A percentile compares a stretch with the other conserved stretches of the same genome.
These are phyloP conservation scores for Pneumocystis sp. DNA, from an alignment of 1,139 yeast species.

Conservation along the genomic window DNA sequence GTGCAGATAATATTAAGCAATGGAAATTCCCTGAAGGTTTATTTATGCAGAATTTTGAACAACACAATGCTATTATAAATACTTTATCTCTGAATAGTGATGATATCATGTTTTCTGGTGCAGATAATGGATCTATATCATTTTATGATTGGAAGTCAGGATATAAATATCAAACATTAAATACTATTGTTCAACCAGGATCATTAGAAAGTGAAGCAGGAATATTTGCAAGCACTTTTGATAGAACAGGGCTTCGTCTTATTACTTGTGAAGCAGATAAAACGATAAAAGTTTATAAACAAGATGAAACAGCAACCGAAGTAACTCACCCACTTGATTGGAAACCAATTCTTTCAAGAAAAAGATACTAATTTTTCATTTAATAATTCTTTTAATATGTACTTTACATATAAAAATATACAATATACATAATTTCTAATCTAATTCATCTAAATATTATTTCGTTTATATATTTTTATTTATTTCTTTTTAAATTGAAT, in stretches of 20 bases:
- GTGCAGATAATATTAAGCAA: slow-evolving; percentile 65
- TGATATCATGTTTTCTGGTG: slow-evolving; percentile 64
- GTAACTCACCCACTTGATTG: slow-evolving; percentile 35
- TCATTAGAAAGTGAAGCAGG: slow-evolving; percentile 53
- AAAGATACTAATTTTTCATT: slow-evolving; percentile 1
- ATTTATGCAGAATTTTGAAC: slow-evolving; percentile 40
- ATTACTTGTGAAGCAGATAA: slow-evolving; percentile 86
- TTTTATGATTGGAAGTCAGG: slow-evolving; percentile 73
- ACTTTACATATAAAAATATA: background rate
- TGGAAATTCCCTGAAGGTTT: slow-evolving; percentile 75
- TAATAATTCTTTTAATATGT: background rate
- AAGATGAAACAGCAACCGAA: slow-evolving; percentile 33
- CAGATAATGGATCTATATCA: slow-evolving; percentile 64
- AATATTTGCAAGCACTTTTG: slow-evolving; percentile 59
- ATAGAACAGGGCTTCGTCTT: slow-evolving; percentile 62
- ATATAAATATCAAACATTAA: slow-evolving; percentile 38
- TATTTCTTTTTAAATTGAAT: too few relatives aligned
- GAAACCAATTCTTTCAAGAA: slow-evolving; percentile 25
- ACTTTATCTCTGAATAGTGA: slow-evolving; percentile 53
- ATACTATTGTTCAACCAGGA: slow-evolving; percentile 51
- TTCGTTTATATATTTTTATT: background rate
- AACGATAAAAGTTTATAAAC: slow-evolving; percentile 72
- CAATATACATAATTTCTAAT: background rate
- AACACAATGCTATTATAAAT: slow-evolving; percentile 45
- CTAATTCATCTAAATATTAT: background rate